Percentiles rank a stretch among this genome's conserved stretches.
Evolutionary conservation across 2,329 filamentous ascomycete species (phyloP).

Genomic region (Epichloe glyceriae): DNA sequence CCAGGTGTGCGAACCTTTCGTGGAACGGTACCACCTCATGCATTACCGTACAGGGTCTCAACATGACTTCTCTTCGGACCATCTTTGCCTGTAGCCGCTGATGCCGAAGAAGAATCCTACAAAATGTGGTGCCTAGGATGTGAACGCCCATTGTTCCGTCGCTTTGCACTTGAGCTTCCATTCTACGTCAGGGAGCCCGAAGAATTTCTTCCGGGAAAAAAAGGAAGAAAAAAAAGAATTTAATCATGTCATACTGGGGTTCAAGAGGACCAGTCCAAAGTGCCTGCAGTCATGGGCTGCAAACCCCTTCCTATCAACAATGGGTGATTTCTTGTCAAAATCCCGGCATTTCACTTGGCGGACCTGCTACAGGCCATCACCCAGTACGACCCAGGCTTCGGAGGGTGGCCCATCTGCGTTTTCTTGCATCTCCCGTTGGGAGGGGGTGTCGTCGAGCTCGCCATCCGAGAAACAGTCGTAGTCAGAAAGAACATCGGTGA

Average conservation of each 20-base stretch:
- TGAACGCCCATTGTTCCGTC: no score
- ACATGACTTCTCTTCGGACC: no score
- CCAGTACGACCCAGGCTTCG: conserved; percentile 30
- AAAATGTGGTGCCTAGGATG: no score
- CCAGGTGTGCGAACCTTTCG: not conserved
- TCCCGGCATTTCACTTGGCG: conserved; percentile 17
- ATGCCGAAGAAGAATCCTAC: no score
- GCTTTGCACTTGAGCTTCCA: no score
- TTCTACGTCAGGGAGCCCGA: no score
- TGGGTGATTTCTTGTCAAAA: conserved; percentile 10
- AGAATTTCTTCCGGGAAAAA: no score
- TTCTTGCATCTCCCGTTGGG: conserved; percentile 19
- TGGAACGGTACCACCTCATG: not conserved
- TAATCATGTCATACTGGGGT: no score
- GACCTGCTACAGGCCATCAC: conserved; percentile 35
- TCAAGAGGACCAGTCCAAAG: no score
- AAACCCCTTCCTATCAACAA: not conserved
- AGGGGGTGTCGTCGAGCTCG: conserved; percentile 19
- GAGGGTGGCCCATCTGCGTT: conserved; percentile 15
- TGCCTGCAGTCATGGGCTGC: not conserved
- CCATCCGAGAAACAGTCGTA: conserved; percentile 26
- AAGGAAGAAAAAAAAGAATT: no score
- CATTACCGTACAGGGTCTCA: no score
- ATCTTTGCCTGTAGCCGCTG: no score
- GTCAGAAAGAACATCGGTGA: conserved; percentile 21